Evolutionary conservation across 768 basidiomycete genomes (phyloP).

Genomic region (Suillus paluster): DNA sequence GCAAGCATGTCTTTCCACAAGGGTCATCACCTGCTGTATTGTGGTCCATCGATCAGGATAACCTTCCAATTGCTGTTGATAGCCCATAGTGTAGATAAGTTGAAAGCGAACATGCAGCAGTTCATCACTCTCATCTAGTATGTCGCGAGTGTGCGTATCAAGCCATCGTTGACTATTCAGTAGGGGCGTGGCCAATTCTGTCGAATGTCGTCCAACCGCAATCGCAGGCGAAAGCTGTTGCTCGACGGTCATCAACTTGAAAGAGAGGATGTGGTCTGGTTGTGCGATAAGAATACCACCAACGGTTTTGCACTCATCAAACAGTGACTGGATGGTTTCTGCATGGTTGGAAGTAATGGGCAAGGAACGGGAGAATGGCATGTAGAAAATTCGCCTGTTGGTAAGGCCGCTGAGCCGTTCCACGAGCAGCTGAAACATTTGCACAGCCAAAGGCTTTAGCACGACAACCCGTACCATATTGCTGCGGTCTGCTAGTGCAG

Average conservation of each 20-base stretch:
- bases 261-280: slow-evolving; percentile 56
- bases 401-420: slow-evolving; percentile 34
- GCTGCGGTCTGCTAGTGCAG: slow-evolving; percentile 30
- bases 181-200: slow-evolving; percentile 21
- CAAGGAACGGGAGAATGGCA: slow-evolving; percentile 36
- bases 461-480: slow-evolving; percentile 37
- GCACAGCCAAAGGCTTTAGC: slow-evolving; percentile 34
- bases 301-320: slow-evolving; percentile 36
- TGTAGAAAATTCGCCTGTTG: slow-evolving; percentile 36
- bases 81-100: slow-evolving; percentile 48
- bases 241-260: slow-evolving; percentile 46
- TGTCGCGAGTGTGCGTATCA: slow-evolving; percentile 28
- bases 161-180: slow-evolving; percentile 26
- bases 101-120: slow-evolving; percentile 48
- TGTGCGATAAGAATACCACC: slow-evolving; percentile 50
- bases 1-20: slow-evolving; percentile 15
- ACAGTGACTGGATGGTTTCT: slow-evolving; percentile 7
- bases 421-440: slow-evolving; percentile 39
- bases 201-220: background rate
- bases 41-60: slow-evolving; percentile 47
- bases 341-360: slow-evolving; percentile 25
- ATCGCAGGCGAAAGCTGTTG: slow-evolving; percentile 13
- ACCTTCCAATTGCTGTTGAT: slow-evolving; percentile 40
- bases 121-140: slow-evolving; percentile 40
- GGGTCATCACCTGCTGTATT: slow-evolving; percentile 41